phyloP scores from a whole-genome alignment of 2,329 filamentous ascomycete species.

The Fusarium sp. region DNA sequence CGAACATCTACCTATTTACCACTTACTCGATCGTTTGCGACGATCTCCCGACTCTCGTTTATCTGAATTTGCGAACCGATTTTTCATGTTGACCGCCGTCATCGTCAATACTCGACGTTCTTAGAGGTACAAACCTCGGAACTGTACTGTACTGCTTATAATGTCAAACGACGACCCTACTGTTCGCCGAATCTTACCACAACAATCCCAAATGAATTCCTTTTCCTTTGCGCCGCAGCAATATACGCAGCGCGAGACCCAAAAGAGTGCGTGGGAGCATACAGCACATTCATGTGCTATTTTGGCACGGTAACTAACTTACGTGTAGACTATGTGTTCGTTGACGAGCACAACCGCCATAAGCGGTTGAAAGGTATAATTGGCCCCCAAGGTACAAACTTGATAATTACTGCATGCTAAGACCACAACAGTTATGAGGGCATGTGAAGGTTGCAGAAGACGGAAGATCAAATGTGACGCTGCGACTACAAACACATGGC shows the following conservation, averaged over 20 bases:
- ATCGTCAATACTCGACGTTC: constrained; percentile 28
- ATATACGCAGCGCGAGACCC: constrained; percentile 71
- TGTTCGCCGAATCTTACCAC: constrained; percentile 70
- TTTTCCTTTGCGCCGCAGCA: constrained; percentile 78
- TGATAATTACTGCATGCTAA: constrained; percentile 1
- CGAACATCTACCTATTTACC: not conserved
- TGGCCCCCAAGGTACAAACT: not conserved
- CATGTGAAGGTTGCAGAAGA: constrained; percentile 92
- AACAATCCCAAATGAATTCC: constrained; percentile 70
- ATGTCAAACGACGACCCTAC: constrained; percentile 71
- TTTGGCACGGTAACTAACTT: constrained; percentile 23
- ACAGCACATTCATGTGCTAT: constrained; percentile 11
- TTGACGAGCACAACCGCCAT: constrained; percentile 98
- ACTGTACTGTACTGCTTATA: constrained; percentile 29
- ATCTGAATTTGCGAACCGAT: constrained; percentile 35
- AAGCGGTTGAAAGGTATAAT: constrained; percentile 89
- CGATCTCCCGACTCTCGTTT: constrained; percentile 3
- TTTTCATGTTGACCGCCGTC: constrained; percentile 45
- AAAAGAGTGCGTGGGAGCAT: constrained; percentile 75
- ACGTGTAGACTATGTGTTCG: constrained; percentile 90
- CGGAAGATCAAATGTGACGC: constrained; percentile 99
- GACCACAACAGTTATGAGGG: constrained; percentile 80
- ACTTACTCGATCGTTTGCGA: constrained; percentile 10
- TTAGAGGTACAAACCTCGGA: constrained; percentile 39
- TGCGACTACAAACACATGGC: constrained; percentile 96